These are phyloP conservation scores for Debaryomycetaceae sp. DNA, from an alignment of 1,139 yeast genomes.

Conservation along the genomic window DNA sequence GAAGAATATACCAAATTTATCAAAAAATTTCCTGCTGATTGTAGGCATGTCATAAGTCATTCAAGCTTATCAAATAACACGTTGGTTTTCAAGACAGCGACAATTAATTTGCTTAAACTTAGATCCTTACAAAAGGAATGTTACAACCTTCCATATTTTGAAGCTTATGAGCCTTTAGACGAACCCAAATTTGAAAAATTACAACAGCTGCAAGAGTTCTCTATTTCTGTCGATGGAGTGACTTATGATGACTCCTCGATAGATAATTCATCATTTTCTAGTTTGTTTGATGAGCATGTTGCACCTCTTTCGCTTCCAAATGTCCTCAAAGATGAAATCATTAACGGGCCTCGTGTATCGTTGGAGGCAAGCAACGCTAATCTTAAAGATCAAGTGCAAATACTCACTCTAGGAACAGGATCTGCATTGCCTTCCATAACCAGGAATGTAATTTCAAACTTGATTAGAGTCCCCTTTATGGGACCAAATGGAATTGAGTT, in stretches of 20 bases:
- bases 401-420: conserved; percentile 88
- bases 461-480: conserved; percentile 63
- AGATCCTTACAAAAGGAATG: conserved; percentile 50
- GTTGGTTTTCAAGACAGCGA: conserved; percentile 55
- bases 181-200: conserved; percentile 16
- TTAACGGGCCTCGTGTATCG: conserved; percentile 19
- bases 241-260: conserved; percentile 18
- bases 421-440: conserved; percentile 84
- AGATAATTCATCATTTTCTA: conserved; percentile 32
- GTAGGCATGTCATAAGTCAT: conserved; percentile 71
- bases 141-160: conserved; percentile 49
- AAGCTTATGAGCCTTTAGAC: conserved; percentile 17
- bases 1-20: conserved; percentile 45
- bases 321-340: conserved; percentile 15
- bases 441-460: conserved; percentile 79
- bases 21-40: conserved; percentile 44
- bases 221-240: conserved; percentile 23
- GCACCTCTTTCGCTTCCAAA: conserved; percentile 20
- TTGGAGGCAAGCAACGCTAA: conserved; percentile 13
- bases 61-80: conserved; percentile 58
- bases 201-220: conserved; percentile 31
- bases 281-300: conserved; percentile 42
- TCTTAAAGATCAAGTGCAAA: conserved; percentile 58
- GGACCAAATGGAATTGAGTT: conserved; percentile 20
- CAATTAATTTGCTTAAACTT: conserved; percentile 53